Conservation (phyloP, 306 rosid species). For the Rosa lucieae region DNA sequence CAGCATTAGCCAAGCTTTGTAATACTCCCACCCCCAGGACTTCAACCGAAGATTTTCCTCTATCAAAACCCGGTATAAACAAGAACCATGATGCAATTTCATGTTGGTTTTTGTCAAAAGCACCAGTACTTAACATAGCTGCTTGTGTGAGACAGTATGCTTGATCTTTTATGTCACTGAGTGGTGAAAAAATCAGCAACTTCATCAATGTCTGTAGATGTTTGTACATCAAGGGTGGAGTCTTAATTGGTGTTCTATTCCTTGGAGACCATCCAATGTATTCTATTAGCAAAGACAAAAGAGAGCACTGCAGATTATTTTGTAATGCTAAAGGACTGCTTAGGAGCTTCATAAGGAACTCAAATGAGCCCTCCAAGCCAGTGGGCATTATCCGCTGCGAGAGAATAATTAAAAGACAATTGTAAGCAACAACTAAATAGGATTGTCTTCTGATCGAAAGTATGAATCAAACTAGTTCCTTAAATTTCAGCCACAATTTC, state of each 20-base stretch:
- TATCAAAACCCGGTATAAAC: constrained; percentile 64
- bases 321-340: constrained; percentile 55
- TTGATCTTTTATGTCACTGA: constrained; percentile 42
- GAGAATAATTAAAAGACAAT: constrained; percentile 24
- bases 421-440: constrained; percentile 18
- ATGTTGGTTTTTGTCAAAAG: constrained; percentile 67
- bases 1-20: constrained; percentile 49
- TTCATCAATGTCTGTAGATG: constrained; percentile 72
- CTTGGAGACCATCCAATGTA: constrained; percentile 61
- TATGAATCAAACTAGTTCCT: constrained; percentile 7
- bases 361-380: constrained; percentile 67
- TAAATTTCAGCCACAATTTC: not conserved
- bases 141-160: constrained; percentile 71
- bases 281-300: constrained; percentile 75
- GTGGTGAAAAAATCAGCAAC: constrained; percentile 64
- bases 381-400: constrained; percentile 66
- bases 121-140: constrained; percentile 88
- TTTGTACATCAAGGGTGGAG: constrained; percentile 74
- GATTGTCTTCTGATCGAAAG: not conserved
- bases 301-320: constrained; percentile 55
- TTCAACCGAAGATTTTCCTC: constrained; percentile 37
- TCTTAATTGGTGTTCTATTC: constrained; percentile 54
- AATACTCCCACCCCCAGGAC: constrained; percentile 40
- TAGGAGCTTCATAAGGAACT: constrained; percentile 66
- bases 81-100: constrained; percentile 85